phyloP scores from a whole-genome alignment of 345 rosid genomes.

The Hibiscus tridactylites region DNA sequence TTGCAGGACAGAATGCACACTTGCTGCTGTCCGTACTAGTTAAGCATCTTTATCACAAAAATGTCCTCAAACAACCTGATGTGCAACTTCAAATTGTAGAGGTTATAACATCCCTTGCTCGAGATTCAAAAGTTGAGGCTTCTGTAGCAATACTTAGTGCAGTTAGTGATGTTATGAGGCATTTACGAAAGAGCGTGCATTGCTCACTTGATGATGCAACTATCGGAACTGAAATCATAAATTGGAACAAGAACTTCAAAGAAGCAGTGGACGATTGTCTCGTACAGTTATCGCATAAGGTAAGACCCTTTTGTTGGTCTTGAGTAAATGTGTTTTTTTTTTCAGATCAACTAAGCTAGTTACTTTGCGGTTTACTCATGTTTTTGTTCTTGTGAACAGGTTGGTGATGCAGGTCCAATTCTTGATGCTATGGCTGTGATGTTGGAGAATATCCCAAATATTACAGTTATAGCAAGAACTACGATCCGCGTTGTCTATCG shows the following conservation, averaged over 20 bases:
- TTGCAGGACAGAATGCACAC: constrained; percentile 79
- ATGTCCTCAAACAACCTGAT: constrained; percentile 64
- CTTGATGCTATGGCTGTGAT: constrained; percentile 83
- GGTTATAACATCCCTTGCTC: constrained; percentile 66
- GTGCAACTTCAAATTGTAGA: constrained; percentile 74
- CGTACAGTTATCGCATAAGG: constrained; percentile 60
- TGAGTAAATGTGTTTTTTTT: not conserved
- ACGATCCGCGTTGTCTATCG: constrained; percentile 76
- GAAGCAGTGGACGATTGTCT: constrained; percentile 85
- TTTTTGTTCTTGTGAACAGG: constrained; percentile 31
- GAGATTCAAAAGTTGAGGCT: constrained; percentile 54
- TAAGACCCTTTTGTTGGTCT: constrained; percentile 12
- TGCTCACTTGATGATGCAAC: constrained; percentile 67
- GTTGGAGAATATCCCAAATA: constrained; percentile 79
- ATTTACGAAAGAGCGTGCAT: constrained; percentile 80
- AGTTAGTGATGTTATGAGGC: constrained; percentile 74
- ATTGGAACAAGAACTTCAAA: constrained; percentile 47
- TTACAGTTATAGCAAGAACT: constrained; percentile 67
- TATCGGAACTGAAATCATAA: constrained; percentile 50
- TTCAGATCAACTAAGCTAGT: not conserved
- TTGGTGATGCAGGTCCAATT: constrained; percentile 93
- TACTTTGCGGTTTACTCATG: not conserved
- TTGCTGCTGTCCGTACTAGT: constrained; percentile 72
- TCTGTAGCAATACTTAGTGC: constrained; percentile 81
- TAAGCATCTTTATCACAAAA: constrained; percentile 94